Base-by-base conservation (phyloP, 2,329 filamentous ascomycete species). In the Beauveria australis region DNA sequence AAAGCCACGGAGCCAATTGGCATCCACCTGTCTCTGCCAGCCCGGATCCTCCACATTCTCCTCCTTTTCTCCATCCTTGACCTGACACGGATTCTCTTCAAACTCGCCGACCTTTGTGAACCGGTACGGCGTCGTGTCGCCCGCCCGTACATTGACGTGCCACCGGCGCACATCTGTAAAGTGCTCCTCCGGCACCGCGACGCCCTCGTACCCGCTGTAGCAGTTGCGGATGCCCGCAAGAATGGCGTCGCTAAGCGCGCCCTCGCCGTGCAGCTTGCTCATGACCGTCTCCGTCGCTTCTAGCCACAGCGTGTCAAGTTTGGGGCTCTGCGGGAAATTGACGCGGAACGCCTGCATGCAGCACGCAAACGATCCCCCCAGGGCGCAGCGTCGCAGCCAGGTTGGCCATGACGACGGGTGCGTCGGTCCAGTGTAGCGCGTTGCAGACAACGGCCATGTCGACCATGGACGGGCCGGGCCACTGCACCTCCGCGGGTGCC, bases 391-490 rank as follows among this genome's bases (percentile, higher is more conserved):
- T 49, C 33, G 28, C 41, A 12, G 59, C 59, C 12, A 61, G 24
- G 52, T 61, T 61, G 30, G 26, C 43, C 52, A 61, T 49, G 14
- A 52, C 53, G 33, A 14, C 26, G 10, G 41, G 40, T 16, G 52
- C 53, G 44, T 61, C 59, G 44, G 52, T 55, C 59, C 59, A 61
- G 52, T 61, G 59, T 44, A 61, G 59, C 52, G 52, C 43, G n/a
- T 61, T 61, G 59, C 59, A 61, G 30, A 61, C 19, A 52, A 55
- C 37, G 51, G 59, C 59, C 51, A 61, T 24, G 59, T 61, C 59
- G 37, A 61, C 43, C 18, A 44, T 33, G 6, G 44, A 5, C 10
- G 52, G 28, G 16, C 18, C 46, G 5, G 59, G 59, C 52, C 52
- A 61, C 28, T 26, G 43, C 14, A 22, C 51, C 28, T 61, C 59